Evolutionary conservation across 192 early-diverging fungal genomes (phyloP).

Genomic region (Podila verticillata): DNA sequence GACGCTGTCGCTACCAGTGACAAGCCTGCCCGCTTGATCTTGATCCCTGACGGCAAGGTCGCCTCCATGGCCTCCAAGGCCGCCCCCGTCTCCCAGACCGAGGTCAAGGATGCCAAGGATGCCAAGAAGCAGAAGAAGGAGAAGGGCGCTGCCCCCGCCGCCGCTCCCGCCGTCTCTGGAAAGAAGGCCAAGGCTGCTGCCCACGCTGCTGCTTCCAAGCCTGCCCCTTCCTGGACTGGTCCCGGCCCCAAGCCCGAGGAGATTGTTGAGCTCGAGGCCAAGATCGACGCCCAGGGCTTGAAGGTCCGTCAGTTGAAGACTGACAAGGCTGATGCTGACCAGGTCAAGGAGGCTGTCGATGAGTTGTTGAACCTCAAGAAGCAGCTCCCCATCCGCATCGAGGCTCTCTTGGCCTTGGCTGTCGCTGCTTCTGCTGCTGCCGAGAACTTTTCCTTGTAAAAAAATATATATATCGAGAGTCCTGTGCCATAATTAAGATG

Average conservation of each 20-base stretch:
- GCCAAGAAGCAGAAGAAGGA: constrained; percentile 45
- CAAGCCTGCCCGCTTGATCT: constrained; percentile 73
- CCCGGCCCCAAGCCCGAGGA: constrained; percentile 34
- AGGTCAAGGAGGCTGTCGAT: constrained; percentile 30
- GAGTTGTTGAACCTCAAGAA: constrained; percentile 43
- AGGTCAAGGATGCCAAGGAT: constrained; percentile 43
- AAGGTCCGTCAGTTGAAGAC: constrained; percentile 44
- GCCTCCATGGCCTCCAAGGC: constrained; percentile 75
- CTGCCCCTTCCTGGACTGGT: constrained; percentile 35
- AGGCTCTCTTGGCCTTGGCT: constrained; percentile 30
- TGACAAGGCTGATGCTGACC: constrained; percentile 32
- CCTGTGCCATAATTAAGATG: too few species aligned
- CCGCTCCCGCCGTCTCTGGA: constrained; percentile 21
- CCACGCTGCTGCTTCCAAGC: constrained; percentile 31
- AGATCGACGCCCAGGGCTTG: constrained; percentile 34
- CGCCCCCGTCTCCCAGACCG: constrained; percentile 28
- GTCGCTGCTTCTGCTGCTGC: constrained; percentile 32
- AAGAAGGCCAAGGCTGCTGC: constrained; percentile 50
- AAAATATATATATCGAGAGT: not conserved
- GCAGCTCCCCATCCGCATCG: constrained; percentile 36
- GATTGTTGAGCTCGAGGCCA: constrained; percentile 46
- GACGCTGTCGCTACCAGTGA: constrained; percentile 67
- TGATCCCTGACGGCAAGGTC: constrained; percentile 94
- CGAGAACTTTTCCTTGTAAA: constrained; percentile 22
- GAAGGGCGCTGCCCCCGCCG: constrained; percentile 9